phyloP scores from a whole-genome alignment of 495 filamentous ascomycete genomes.

The Oleoguttula mirabilis region DNA sequence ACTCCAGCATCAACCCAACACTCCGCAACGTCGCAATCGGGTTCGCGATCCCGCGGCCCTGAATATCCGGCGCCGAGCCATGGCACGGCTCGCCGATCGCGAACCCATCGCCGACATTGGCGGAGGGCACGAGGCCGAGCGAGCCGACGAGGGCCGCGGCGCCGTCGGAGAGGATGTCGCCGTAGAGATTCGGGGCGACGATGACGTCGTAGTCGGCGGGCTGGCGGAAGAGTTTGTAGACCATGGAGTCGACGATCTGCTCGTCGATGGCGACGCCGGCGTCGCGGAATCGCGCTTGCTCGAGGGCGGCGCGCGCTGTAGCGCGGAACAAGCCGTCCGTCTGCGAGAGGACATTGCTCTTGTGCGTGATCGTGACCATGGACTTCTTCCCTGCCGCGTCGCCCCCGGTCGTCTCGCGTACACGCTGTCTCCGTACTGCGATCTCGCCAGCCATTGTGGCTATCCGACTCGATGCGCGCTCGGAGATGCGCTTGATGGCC shows the following conservation, averaged over 20 bases:
- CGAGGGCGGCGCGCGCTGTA: conserved; percentile 59
- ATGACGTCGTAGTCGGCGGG: conserved; percentile 92
- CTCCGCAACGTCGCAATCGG: conserved; percentile 90
- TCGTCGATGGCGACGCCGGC: conserved; percentile 70
- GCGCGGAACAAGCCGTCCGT: conserved; percentile 93
- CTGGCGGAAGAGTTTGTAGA: conserved; percentile 98
- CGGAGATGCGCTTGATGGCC: conserved; percentile 92
- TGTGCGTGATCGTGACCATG: conserved; percentile 93
- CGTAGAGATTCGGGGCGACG: conserved; percentile 95
- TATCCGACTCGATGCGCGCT: conserved; percentile 70
- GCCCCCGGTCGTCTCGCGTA: conserved; percentile 40
- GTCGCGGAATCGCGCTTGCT: conserved; percentile 36
- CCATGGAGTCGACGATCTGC: conserved; percentile 98
- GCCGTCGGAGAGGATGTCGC: conserved; percentile 90
- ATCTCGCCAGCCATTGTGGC: conserved; percentile 90
- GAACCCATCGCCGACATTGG: conserved; percentile 90
- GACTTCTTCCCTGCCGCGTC: conserved; percentile 50
- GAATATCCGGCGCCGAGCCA: conserved; percentile 89
- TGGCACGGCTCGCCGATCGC: conserved; percentile 98
- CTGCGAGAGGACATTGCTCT: conserved; percentile 92
- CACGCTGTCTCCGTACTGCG: conserved; percentile 70
- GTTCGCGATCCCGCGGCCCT: conserved; percentile 85
- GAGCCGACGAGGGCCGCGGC: conserved; percentile 92
- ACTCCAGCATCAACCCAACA: conserved; percentile 91
- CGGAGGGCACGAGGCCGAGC: conserved; percentile 84